Evolutionary conservation across 2,329 filamentous ascomycete species (phyloP).

Genomic region (Onygenales sp.): DNA sequence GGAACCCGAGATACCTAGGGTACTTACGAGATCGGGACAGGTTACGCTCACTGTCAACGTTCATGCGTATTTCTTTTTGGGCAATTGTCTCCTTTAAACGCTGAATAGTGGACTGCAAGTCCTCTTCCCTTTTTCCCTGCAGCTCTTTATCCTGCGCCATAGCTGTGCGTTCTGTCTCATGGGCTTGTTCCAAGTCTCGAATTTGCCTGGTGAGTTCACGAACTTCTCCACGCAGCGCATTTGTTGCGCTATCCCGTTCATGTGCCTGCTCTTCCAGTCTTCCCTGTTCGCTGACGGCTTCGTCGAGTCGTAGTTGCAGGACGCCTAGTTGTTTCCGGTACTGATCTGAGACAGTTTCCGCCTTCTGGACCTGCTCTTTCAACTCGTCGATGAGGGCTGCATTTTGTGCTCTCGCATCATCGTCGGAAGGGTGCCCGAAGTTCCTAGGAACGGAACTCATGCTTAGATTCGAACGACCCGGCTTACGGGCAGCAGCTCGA

Average conservation of each 20-base stretch:
- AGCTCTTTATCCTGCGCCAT: slow-evolving; percentile 91
- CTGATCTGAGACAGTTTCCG: slow-evolving; percentile 68
- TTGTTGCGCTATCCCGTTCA: slow-evolving; percentile 75
- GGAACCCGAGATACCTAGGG: not conserved
- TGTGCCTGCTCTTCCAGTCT: slow-evolving; percentile 82
- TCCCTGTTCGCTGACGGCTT: slow-evolving; percentile 70
- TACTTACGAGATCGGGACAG: slow-evolving; percentile 44
- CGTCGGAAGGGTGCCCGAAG: slow-evolving; percentile 46
- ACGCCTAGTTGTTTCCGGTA: slow-evolving; percentile 77
- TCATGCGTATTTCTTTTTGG: slow-evolving; percentile 54
- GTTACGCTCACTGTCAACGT: slow-evolving; percentile 42
- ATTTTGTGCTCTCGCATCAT: slow-evolving; percentile 70
- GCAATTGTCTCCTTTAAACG: slow-evolving; percentile 81
- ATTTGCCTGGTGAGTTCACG: slow-evolving; percentile 73
- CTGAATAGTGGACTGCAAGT: slow-evolving; percentile 83
- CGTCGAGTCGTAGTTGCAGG: slow-evolving; percentile 76
- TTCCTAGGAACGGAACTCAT: slow-evolving; percentile 36
- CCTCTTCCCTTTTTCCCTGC: slow-evolving; percentile 71
- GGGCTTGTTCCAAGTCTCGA: slow-evolving; percentile 84
- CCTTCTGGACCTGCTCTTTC: slow-evolving; percentile 70
- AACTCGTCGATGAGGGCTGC: slow-evolving; percentile 73
- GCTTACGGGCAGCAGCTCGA: slow-evolving; percentile 58
- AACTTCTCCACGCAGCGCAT: slow-evolving; percentile 73
- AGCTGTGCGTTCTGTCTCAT: slow-evolving; percentile 79
- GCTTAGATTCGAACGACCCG: slow-evolving; percentile 34